Evolutionary conservation across 148 eudicot species (phyloP).

Genomic region (Silene uniflora): DNA sequence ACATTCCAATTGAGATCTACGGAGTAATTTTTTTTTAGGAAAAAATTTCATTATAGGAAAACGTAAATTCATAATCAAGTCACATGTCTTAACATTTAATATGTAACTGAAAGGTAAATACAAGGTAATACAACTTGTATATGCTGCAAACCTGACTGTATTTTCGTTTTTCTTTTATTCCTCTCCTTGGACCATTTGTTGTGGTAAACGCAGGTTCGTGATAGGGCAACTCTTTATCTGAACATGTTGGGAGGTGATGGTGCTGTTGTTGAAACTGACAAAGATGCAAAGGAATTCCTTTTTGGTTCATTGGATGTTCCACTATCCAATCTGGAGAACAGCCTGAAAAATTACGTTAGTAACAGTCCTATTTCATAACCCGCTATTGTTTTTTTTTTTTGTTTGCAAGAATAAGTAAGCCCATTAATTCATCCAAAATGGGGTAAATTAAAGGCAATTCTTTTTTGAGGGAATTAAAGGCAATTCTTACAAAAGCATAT

Average conservation of each 20-base stretch:
- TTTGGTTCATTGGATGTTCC: slow-evolving; percentile 91
- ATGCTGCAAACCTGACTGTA: not conserved
- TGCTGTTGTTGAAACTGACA: slow-evolving; percentile 73
- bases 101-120: not conserved
- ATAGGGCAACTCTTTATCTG: slow-evolving; percentile 93
- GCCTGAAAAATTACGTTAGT: slow-evolving; percentile 90
- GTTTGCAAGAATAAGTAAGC: no score
- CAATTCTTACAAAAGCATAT: no score
- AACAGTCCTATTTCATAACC: not conserved
- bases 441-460: no score
- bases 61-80: no score
- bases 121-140: not conserved
- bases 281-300: slow-evolving; percentile 75
- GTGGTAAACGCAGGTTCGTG: slow-evolving; percentile 73
- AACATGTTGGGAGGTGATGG: slow-evolving; percentile 82
- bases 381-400: no score
- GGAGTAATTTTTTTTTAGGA: no score
- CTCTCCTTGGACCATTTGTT: not conserved
- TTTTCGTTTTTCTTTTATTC: not conserved
- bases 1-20: not conserved
- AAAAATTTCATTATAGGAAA: not conserved
- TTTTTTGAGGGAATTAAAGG: no score
- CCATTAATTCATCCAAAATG: no score
- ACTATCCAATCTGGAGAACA: slow-evolving; percentile 72
- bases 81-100: not conserved